Conservation (phyloP, 2,329 filamentous ascomycete species). For the Leptographium procerum region DNA sequence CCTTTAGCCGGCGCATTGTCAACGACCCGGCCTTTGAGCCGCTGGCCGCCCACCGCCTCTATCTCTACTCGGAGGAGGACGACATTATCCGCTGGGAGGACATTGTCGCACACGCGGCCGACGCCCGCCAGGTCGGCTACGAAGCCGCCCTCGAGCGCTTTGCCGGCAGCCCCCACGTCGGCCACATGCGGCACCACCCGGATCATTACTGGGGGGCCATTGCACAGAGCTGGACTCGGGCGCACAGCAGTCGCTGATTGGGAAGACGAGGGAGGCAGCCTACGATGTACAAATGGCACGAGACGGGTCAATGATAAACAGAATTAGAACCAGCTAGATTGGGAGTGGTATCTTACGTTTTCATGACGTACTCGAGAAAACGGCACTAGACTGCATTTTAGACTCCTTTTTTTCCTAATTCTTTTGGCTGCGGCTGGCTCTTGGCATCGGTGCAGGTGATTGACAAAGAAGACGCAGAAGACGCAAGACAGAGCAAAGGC, state of each 20-base stretch:
- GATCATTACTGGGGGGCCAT: conserved; percentile 2
- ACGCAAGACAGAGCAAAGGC: too few species aligned
- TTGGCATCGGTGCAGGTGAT: too few species aligned
- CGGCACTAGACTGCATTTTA: too few species aligned
- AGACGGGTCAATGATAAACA: too few species aligned
- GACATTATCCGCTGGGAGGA: conserved; percentile 1
- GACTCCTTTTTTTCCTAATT: too few species aligned
- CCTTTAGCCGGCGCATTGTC: not conserved
- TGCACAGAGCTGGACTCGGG: not conserved
- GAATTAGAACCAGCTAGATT: too few species aligned
- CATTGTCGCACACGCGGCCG: not conserved
- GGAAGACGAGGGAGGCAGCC: not conserved
- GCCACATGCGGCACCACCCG: conserved; percentile 1
- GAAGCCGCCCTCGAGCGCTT: not conserved
- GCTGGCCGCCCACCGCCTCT: not conserved
- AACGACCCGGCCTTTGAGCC: not conserved
- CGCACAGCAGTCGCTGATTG: not conserved
- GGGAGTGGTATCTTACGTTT: too few species aligned
- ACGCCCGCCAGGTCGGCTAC: not conserved
- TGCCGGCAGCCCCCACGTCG: not conserved
- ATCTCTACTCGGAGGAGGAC: conserved; percentile 1
- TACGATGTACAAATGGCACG: too few species aligned
- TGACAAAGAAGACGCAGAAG: too few species aligned
- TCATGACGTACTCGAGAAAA: too few species aligned
- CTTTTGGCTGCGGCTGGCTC: too few species aligned